Evolutionary conservation across 1,139 yeast genomes (phyloP).

Genomic region (Candida sanyaensis): DNA sequence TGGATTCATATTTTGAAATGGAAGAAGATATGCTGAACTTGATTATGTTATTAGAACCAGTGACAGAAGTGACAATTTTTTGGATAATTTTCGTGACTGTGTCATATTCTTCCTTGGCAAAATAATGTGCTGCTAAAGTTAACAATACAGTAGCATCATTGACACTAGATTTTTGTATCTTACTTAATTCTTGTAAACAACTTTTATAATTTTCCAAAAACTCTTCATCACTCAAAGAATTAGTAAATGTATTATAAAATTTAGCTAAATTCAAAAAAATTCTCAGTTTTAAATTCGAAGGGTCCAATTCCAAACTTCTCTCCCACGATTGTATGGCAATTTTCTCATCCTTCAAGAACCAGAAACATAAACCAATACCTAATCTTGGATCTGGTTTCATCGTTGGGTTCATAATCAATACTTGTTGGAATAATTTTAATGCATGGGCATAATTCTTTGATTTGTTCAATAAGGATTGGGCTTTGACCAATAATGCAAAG

Average conservation of each 20-base stretch:
- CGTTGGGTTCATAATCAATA: conserved; percentile 72
- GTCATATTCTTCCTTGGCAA: conserved; percentile 59
- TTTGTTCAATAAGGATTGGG: conserved; percentile 73
- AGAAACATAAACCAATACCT: conserved; percentile 93
- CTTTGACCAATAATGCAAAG: conserved; percentile 82
- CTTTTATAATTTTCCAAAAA: conserved; percentile 52
- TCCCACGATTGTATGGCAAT: conserved; percentile 85
- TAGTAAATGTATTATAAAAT: conserved; percentile 63
- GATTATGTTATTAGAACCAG: conserved; percentile 18
- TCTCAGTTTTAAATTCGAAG: conserved; percentile 61
- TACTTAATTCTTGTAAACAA: conserved; percentile 40
- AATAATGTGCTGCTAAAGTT: conserved; percentile 54
- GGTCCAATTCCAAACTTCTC: conserved; percentile 69
- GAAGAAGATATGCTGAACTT: conserved; percentile 21
- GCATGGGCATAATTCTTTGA: conserved; percentile 71
- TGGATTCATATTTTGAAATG: conserved; percentile 31
- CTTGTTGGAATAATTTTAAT: conserved; percentile 79
- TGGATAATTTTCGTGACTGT: conserved; percentile 59
- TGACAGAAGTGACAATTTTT: conserved; percentile 43
- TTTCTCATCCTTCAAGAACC: conserved; percentile 78
- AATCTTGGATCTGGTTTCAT: conserved; percentile 90
- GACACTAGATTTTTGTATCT: conserved; percentile 25
- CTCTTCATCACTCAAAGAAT: conserved; percentile 60
- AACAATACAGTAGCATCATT: conserved; percentile 44
- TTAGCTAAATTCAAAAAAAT: conserved; percentile 67